These are phyloP conservation scores for Logfia minima DNA, from an alignment of 129 eudicot genomes.

Conservation along the genomic window DNA sequence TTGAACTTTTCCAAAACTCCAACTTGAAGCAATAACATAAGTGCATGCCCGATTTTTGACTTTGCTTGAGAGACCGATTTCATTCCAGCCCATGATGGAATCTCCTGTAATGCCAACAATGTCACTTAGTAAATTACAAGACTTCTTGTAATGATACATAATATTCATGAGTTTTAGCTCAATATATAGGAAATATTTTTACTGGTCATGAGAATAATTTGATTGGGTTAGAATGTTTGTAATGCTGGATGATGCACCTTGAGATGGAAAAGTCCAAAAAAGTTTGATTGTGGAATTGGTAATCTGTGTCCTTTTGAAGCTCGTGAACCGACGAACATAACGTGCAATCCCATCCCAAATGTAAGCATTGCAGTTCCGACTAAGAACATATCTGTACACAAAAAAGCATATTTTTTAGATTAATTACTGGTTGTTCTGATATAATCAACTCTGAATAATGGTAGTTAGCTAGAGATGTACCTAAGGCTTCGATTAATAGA, in stretches of 20 bases:
- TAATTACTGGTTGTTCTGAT: neutral
- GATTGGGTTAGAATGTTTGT: too few relatives aligned
- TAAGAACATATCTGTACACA: conserved; percentile 66
- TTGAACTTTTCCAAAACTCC: conserved; percentile 70
- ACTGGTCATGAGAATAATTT: too few relatives aligned
- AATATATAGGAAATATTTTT: neutral
- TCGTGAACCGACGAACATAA: conserved; percentile 62
- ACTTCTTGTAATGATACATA: neutral
- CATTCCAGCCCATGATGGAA: conserved; percentile 61
- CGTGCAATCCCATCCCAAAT: conserved; percentile 65
- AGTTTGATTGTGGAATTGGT: conserved; percentile 41
- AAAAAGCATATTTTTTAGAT: neutral
- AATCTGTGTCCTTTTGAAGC: conserved; percentile 31
- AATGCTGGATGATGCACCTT: conserved; percentile 36
- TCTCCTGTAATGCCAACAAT: conserved; percentile 37
- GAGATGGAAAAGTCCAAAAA: conserved; percentile 51
- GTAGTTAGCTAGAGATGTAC: conserved; percentile 26
- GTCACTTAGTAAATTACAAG: neutral
- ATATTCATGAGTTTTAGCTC: neutral
- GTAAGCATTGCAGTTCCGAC: conserved; percentile 82
- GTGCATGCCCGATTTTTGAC: conserved; percentile 71
- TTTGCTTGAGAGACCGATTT: conserved; percentile 60
- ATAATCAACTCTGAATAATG: neutral
- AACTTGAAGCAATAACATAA: conserved; percentile 70
- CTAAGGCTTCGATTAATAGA: conserved; percentile 63